Base-by-base conservation (phyloP, 176 grass and related monocot genomes). In the Triticum monococcum region DNA sequence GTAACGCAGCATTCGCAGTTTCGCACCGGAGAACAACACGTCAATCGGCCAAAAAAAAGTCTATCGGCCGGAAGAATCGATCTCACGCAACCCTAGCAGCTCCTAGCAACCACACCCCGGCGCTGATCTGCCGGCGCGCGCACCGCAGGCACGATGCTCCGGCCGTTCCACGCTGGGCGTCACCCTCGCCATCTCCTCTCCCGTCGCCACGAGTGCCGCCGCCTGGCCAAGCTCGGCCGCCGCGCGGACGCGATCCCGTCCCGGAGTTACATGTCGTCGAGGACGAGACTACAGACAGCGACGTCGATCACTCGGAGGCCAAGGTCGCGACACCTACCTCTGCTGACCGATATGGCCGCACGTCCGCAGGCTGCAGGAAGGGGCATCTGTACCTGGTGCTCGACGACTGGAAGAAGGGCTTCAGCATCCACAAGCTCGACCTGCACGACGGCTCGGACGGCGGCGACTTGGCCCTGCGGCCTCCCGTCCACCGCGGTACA, bases 341-440 rank as follows among this genome's bases (percentile, higher is more conserved):
- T 65, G 63, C 25, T 14, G 0, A 16, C 13, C 2, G 11, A 1
- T 4, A 8, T 14, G 30, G 64, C 13, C 14, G 28, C 26, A 9
- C 12, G 5, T 32, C 64, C 13, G 14, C 28, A 7, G 30, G 26
- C 64, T 17, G 33, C 64, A 22, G 37, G 20, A 22, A 50, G 5
- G 17, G 31, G 18, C 52, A 78, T 2, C 5, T 78, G 18, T 61
- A 78, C 75, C 2, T 78, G 9, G 52, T 57, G 50, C 50, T 78
- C 1, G 52, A 60, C 3, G 75, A 78, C 31, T 78, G 75, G 75
- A 78, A 22, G 50, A 78, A 60, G 5, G 75, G 75, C 2, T 59
- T 78, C 52, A 78, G 75, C 75, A 57, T 78, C 50, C 18, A 60
- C 26, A 78, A 61, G 52, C 54, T 78, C 10, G 75, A 78, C 31